Percentiles rank a stretch among this genome's conserved stretches.
Evolutionary conservation across 2,329 filamentous ascomycete species (phyloP).

Genomic region (Ophiognomonia clavigignenti-juglandacearum): DNA sequence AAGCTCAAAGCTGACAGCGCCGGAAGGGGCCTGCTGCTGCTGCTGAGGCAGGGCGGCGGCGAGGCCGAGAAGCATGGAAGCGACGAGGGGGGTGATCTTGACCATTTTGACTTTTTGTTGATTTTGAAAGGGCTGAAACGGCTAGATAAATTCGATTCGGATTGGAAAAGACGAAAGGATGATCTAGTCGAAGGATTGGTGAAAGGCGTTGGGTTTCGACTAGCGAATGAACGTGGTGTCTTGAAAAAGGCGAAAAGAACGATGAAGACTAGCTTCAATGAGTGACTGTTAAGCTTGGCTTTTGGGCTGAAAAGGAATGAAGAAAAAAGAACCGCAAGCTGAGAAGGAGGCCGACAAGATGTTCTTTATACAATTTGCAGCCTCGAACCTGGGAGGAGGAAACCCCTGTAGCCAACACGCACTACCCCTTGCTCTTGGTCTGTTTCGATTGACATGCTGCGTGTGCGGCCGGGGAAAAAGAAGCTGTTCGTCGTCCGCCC

Average conservation of each 20-base stretch:
- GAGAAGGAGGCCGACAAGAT: neutral
- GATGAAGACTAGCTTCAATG: slow-evolving; percentile 16
- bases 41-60: slow-evolving; percentile 11
- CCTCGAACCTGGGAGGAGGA: no score
- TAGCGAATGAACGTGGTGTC: slow-evolving; percentile 15
- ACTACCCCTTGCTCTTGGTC: neutral
- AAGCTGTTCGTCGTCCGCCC: no score
- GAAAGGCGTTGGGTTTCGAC: slow-evolving; percentile 10
- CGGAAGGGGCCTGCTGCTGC: slow-evolving; percentile 4
- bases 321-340: neutral
- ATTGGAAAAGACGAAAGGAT: neutral
- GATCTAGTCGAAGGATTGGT: neutral
- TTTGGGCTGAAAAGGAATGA: slow-evolving; percentile 13
- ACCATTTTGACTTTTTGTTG: slow-evolving; percentile 15
- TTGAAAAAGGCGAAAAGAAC: slow-evolving; percentile 11
- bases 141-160: neutral
- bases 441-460: neutral
- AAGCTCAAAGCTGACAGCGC: neutral
- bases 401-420: neutral
- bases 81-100: slow-evolving; percentile 16
- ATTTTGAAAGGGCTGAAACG: neutral
- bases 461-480: neutral
- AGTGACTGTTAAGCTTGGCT: slow-evolving; percentile 13
- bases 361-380: slow-evolving; percentile 7
- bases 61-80: slow-evolving; percentile 11